Evolutionary conservation across 768 basidiomycete species (phyloP), one percentile per base, ranked within the genome.

Genomic region (Bullera alba): DNA sequence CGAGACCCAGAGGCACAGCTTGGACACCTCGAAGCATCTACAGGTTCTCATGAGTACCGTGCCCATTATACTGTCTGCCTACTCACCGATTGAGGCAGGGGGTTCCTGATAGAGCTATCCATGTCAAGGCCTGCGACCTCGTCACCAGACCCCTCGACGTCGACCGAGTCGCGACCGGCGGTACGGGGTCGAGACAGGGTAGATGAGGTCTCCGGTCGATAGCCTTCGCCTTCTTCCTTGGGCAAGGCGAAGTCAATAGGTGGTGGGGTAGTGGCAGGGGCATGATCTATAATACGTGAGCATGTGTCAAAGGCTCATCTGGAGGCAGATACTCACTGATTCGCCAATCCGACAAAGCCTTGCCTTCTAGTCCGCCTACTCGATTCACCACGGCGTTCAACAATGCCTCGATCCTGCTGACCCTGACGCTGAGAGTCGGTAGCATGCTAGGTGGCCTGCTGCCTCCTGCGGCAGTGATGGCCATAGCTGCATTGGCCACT

Each of bases 311-410:
- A 16, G 5, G 30, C 4, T 52, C 5, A n/a, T 15, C 17, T 41
- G 12, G 8, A 8, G 14, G 3, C 35, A 39, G 19, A 19, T 5
- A 61, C 65, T 56, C 45, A 63, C 65, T 63, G 42, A 67, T 63
- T 25, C 65, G 37, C 58, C 58, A 67, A 42, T 67, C 65, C 8
- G 42, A 49, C 25, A 63, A 41, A 21, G 65, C 65, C 37, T 57
- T 63, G 3, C 61, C 57, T 27, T 67, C 65, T 14, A 67, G 28
- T 2, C 59, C 61, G 16, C 55, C 61, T 19, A 67, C 59, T 3
- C 55, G 38, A 38, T 63, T 67, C 42, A 63, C 49, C 30, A 67
- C 55, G 19, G 65, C 58, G 46, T 67, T 67, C n/a, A 67, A 44
- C 48, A 67, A 51, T 12, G 56, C 59, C 38, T 67, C 65, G 19